phyloP scores from a whole-genome alignment of 1,284 basidiomycete genomes.

The Meira miltonrushii region DNA sequence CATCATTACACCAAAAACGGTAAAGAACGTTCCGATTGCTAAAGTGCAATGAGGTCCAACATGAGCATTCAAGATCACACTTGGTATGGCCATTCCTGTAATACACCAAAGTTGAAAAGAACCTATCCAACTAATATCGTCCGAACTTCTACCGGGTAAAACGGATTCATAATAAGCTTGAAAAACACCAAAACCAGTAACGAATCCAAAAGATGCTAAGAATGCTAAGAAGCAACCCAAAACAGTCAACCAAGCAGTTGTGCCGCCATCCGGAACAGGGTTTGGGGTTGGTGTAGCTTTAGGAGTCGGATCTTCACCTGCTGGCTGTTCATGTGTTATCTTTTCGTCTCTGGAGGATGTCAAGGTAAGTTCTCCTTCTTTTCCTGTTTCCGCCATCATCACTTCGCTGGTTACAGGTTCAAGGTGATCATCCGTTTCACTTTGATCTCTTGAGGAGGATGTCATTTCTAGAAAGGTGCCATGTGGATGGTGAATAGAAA shows the following conservation, averaged over 20 bases:
- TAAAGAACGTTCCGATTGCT: background rate
- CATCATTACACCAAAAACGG: background rate
- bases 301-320: background rate
- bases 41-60: background rate
- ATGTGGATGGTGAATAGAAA: no score
- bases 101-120: conserved; percentile 4
- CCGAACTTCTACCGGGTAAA: background rate
- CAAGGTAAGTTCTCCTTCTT: no score
- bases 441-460: no score
- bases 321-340: background rate
- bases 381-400: no score
- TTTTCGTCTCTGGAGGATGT: background rate
- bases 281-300: background rate
- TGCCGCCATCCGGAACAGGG: no score
- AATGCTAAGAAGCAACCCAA: no score
- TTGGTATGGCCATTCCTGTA: background rate
- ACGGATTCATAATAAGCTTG: background rate
- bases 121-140: background rate
- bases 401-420: no score
- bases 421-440: no score
- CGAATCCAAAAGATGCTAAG: background rate
- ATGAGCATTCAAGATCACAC: background rate
- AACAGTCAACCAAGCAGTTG: no score
- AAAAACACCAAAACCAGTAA: background rate
- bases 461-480: no score